A percentile compares a stretch with the other conserved stretches of the same genome.
phyloP scores from a whole-genome alignment of 257 asterid species.

The Nicotiana undulata region DNA sequence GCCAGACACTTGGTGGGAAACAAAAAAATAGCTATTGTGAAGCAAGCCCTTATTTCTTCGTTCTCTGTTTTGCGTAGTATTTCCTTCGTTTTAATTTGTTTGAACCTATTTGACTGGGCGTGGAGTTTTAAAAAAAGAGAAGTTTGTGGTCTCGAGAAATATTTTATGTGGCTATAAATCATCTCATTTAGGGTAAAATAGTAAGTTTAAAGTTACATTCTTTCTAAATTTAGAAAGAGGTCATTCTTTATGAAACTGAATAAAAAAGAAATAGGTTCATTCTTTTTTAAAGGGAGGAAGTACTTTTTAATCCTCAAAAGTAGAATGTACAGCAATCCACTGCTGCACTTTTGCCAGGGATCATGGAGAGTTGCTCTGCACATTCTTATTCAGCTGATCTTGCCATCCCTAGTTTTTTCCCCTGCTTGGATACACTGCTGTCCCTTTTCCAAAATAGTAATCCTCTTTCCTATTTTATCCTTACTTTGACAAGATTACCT shows the following conservation, averaged over 20 bases:
- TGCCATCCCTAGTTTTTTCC: not conserved
- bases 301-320: not conserved
- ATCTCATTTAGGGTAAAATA: too few relatives aligned
- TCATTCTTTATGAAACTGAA: too few relatives aligned
- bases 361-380: not conserved
- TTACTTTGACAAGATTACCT: not conserved
- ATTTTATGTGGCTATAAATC: too few relatives aligned
- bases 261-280: too few relatives aligned
- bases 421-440: not conserved
- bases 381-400: not conserved
- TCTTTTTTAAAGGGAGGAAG: too few relatives aligned
- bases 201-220: too few relatives aligned
- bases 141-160: too few relatives aligned
- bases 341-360: not conserved
- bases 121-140: too few relatives aligned
- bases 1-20: not conserved
- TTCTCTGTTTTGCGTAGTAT: not conserved
- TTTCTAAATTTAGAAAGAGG: too few relatives aligned
- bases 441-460: not conserved
- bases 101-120: too few relatives aligned
- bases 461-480: not conserved
- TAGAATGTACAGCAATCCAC: not conserved
- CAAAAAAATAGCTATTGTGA: not conserved
- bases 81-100: too few relatives aligned
- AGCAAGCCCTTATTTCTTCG: not conserved